Evolutionary conservation across 495 filamentous ascomycete genomes (phyloP).

Genomic region (Cercophora newfieldiana): DNA sequence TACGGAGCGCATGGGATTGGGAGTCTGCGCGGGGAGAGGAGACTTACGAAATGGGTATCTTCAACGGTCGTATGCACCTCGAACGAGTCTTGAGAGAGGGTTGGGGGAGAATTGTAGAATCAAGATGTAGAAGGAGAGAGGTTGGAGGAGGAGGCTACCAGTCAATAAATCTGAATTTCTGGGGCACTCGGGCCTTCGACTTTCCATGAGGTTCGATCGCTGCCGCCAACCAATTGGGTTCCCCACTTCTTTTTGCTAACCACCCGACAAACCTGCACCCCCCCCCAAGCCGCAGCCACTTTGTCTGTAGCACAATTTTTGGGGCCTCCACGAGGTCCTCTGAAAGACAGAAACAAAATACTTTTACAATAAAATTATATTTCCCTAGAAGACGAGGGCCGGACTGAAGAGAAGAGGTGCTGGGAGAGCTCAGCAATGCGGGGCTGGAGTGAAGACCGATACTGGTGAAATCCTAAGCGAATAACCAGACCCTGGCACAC

Average conservation of each 20-base stretch:
- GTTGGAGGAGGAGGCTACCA: not conserved
- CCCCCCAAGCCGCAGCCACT: not conserved
- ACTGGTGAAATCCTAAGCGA: not conserved
- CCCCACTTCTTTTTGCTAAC: not conserved
- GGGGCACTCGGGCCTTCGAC: not conserved
- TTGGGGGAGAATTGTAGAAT: not conserved
- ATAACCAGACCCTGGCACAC: not conserved
- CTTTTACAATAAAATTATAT: too few relatives aligned
- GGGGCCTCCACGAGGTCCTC: too few relatives aligned
- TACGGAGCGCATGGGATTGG: not conserved
- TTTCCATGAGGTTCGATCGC: not conserved
- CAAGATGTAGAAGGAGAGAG: not conserved
- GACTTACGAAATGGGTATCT: not conserved
- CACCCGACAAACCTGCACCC: not conserved
- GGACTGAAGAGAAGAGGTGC: too few relatives aligned
- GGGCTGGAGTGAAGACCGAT: too few relatives aligned
- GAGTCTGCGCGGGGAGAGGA: not conserved
- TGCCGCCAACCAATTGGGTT: not conserved
- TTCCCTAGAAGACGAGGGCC: too few relatives aligned
- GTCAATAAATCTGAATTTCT: not conserved
- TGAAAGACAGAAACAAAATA: too few relatives aligned
- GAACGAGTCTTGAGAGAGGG: not conserved
- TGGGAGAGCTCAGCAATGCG: too few relatives aligned
- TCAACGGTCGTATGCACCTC: not conserved
- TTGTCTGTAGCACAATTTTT: too few relatives aligned